Conservation (phyloP, 2,329 filamentous ascomycete genomes). For the Alternaria rosae region DNA sequence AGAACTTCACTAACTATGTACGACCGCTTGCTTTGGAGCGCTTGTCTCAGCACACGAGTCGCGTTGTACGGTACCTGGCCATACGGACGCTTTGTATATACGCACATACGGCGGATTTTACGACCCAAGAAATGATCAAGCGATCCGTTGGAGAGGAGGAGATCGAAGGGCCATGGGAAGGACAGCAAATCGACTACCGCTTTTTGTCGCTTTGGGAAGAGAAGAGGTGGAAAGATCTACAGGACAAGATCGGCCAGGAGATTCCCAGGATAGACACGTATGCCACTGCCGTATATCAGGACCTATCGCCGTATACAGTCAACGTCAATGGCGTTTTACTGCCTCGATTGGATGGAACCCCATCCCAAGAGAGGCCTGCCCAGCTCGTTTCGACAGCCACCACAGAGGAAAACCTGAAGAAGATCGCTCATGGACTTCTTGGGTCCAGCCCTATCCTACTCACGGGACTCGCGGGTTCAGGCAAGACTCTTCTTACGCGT, state of each 20-base stretch:
- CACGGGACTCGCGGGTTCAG: constrained; percentile 82
- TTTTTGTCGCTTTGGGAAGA: constrained; percentile 74
- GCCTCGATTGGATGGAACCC: constrained; percentile 45
- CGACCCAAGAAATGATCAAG: constrained; percentile 74
- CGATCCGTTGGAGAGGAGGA: constrained; percentile 70
- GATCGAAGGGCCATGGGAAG: constrained; percentile 78
- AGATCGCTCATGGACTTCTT: constrained; percentile 72
- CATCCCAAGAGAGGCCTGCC: constrained; percentile 35
- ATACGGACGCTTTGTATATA: constrained; percentile 81
- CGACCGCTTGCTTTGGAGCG: constrained; percentile 72
- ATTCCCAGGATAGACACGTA: background rate
- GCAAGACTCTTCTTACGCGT: constrained; percentile 87
- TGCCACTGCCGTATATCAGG: constrained; percentile 14
- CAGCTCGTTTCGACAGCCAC: constrained; percentile 71
- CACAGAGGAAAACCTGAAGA: constrained; percentile 73
- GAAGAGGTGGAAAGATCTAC: constrained; percentile 55
- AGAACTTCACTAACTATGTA: constrained; percentile 70
- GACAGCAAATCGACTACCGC: constrained; percentile 75
- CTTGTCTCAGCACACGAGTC: constrained; percentile 67
- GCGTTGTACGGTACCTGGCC: constrained; percentile 77
- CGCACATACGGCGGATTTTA: constrained; percentile 79
- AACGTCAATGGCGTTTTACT: constrained; percentile 49
- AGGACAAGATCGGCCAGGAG: constrained; percentile 15
- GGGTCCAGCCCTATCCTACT: constrained; percentile 76
- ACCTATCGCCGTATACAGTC: constrained; percentile 43